Conservation (phyloP, 192 early-diverging fungal genomes). For the Linnemannia schmuckeri region DNA sequence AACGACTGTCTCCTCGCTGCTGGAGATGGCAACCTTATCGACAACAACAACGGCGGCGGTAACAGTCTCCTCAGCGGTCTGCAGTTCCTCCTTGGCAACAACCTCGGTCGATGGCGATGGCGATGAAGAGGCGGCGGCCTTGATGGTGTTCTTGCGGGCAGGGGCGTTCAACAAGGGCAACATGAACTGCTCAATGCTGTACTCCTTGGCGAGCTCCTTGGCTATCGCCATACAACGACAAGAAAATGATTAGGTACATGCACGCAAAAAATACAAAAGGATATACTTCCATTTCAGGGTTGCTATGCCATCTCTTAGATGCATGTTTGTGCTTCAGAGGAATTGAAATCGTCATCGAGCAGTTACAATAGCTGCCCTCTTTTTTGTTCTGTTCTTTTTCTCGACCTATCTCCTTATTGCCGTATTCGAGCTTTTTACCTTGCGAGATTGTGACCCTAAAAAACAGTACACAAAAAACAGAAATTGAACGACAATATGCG, state of each 20-base stretch:
- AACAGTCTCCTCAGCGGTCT: neutral
- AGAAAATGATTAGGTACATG: neutral
- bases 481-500: neutral
- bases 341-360: neutral
- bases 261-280: neutral
- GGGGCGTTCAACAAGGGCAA: slow-evolving; percentile 31
- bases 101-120: slow-evolving; percentile 5
- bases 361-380: neutral
- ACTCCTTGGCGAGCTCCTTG: slow-evolving; percentile 33
- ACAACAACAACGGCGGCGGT: neutral
- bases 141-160: slow-evolving; percentile 24
- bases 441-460: slow-evolving; percentile 26
- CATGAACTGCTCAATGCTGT: slow-evolving; percentile 35
- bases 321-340: neutral
- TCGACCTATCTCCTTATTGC: neutral
- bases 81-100: slow-evolving; percentile 10
- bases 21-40: slow-evolving; percentile 4
- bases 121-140: slow-evolving; percentile 2
- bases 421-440: neutral
- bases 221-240: neutral
- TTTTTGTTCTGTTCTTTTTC: neutral
- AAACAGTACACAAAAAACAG: neutral
- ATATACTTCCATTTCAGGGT: neutral
- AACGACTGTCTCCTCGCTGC: neutral
- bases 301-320: neutral